Evolutionary conservation across 495 filamentous ascomycete genomes (phyloP), one percentile per base, ranked within the genome.

Genomic region (Talaromyces stipitatus): DNA sequence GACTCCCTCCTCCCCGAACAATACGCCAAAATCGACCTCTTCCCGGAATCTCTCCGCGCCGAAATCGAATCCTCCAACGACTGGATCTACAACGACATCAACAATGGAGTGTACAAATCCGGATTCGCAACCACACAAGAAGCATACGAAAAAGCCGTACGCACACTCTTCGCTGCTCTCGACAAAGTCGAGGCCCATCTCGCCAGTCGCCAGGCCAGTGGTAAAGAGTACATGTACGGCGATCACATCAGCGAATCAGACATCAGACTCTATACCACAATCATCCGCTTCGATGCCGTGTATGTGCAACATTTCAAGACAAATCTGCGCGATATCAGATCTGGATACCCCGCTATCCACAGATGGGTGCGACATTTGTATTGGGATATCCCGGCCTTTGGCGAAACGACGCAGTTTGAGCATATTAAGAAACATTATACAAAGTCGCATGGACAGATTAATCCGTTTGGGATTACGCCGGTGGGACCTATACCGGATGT

Each of bases 231-330:
- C 26, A 51, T 51, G 48, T 85, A 87, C 58, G 90, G 90, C 27
- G 65, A 80, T 5, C 48, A 66, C 26, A 68, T 94, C 51, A 95
- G 91, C 3, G 91, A 96, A 75, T 84, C 84, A 0, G 91, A 96
- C 71, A 79, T 96, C 53, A 74, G 91, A 18, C 76, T 94, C 27
- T 94, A 82, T 75, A 88, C 89, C 2, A 95, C 91, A 4, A 85
- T 95, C 48, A 72, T 92, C 56, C 82, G 91, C 29, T 96, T 96
- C 72, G 91, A 96, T 63, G 78, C 82, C 11, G 89, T 94, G 38
- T 96, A 96, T 63, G 90, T 95, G 4, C 90, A 94, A 77, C 89
- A 95, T 69, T 96, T 96, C 78, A 95, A 95, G 76, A 91, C 87
- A 66, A 96, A 96, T 67, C 69, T 95, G 36, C 78, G 85, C 7